These are phyloP conservation scores for Coprinopsis sp. DNA, from an alignment of 768 basidiomycete species.

Conservation along the genomic window DNA sequence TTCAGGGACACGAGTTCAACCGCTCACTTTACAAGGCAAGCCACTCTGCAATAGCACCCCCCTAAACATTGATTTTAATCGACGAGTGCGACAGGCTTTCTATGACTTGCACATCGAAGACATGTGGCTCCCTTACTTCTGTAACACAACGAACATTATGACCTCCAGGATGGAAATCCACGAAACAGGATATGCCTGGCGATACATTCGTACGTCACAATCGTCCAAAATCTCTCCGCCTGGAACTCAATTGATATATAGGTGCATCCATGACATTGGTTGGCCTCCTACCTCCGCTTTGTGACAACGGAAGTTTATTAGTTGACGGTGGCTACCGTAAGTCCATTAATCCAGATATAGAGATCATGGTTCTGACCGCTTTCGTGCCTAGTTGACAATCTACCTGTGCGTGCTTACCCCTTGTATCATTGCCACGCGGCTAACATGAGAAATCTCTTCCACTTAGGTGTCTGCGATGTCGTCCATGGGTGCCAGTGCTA, in stretches of 20 bases:
- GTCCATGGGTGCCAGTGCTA: constrained; percentile 81
- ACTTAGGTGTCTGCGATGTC: constrained; percentile 86
- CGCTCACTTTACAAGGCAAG: constrained; percentile 85
- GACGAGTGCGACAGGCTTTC: constrained; percentile 81
- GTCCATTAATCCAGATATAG: constrained; percentile 19
- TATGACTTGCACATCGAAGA: constrained; percentile 94
- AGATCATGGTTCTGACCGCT: constrained; percentile 7
- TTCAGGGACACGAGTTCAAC: constrained; percentile 91
- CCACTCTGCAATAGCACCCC: not conserved
- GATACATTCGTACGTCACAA: constrained; percentile 66
- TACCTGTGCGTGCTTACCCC: constrained; percentile 55
- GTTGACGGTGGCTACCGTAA: constrained; percentile 87
- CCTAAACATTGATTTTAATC: not conserved
- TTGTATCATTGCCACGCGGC: not conserved
- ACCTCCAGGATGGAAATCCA: constrained; percentile 97
- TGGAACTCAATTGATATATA: constrained; percentile 20
- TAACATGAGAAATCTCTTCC: not conserved
- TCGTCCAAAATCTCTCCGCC: not conserved
- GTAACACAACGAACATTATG: constrained; percentile 96
- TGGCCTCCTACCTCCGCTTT: constrained; percentile 89
- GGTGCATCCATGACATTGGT: constrained; percentile 98
- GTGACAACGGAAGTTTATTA: constrained; percentile 88
- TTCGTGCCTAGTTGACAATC: constrained; percentile 65
- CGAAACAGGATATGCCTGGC: constrained; percentile 98
- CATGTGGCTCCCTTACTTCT: constrained; percentile 99